Evolutionary conservation across 768 basidiomycete species (phyloP), one percentile per base, ranked within the genome.

Genomic region (Multifurca ochricompacta): DNA sequence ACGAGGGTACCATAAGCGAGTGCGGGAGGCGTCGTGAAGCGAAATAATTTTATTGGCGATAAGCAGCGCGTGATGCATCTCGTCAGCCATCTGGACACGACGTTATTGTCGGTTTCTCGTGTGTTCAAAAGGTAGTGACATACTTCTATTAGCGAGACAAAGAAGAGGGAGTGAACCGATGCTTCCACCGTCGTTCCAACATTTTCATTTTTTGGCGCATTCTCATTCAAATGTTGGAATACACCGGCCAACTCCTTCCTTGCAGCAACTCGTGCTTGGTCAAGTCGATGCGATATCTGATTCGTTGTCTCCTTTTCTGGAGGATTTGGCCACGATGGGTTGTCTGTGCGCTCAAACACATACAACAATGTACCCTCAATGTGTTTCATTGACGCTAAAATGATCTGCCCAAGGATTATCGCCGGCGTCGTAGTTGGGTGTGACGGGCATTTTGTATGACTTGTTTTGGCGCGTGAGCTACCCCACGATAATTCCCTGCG

Each of bases 101-200:
- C 11, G 30, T 54, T 37, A 45, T 31, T 27, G 13, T 14, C 27
- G 16, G 14, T 53, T 2, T 44, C 10, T 21, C 25, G 14, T 19
- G n/a, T n/a, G 34, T 28, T 28, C 14, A 32, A 34, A 43, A 50
- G 45, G 19, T 31, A 43, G 27, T 21, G 6, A 37, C 64, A 37
- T 53, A 75, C 75, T 70, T 77, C 74, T n/a, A 77, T 61, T 25
- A 76, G 57, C 3, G 74, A 74, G 27, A 74, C 72, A 60, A 73
- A 68, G 42, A 73, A 72, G 14, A 73, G 65, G 55, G 71, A 73
- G 32, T 70, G 60, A 37, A 73, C 68, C 23, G 66, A 66, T 68
- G 62, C 42, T 71, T 68, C 42, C 59, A 60, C 25, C 67, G 64
- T 23, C 70, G 50, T 7, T 30, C 59, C 63, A 6, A 66, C 48